A percentile compares a stretch with the other conserved stretches of the same genome.
phyloP scores from a whole-genome alignment of 352 stramenopile species.

The Phytophthora ohioensis region DNA sequence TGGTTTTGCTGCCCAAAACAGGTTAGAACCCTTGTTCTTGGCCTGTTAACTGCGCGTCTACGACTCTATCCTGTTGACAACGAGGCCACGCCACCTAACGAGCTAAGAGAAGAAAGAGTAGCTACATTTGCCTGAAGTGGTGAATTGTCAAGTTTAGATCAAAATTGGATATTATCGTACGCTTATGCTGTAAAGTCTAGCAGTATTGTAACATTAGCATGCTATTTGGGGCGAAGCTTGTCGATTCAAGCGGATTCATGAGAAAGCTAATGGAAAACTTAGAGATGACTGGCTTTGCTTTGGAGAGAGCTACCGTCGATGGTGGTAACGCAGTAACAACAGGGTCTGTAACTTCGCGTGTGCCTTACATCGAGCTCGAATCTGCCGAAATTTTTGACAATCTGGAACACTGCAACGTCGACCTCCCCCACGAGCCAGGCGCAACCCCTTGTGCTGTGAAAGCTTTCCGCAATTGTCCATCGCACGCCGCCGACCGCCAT shows the following conservation, averaged over 20 bases:
- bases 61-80: too few species aligned
- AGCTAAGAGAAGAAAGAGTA: too few species aligned
- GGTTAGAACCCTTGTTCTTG: too few species aligned
- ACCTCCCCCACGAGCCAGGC: conserved; percentile 8
- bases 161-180: too few species aligned
- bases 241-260: neutral
- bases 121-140: too few species aligned
- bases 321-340: neutral
- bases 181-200: too few species aligned
- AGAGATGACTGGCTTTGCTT: neutral
- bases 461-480: conserved; percentile 8
- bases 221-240: too few species aligned
- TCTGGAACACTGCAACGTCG: conserved; percentile 11
- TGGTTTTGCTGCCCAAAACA: too few species aligned
- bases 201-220: too few species aligned
- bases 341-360: conserved; percentile 8
- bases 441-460: conserved; percentile 9
- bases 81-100: too few species aligned
- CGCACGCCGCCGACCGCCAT: neutral
- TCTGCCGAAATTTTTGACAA: conserved; percentile 15
- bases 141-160: too few species aligned
- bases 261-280: conserved; percentile 8
- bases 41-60: too few species aligned
- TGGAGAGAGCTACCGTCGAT: neutral
- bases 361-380: conserved; percentile 13